Percentiles rank a stretch among this genome's conserved stretches.
These are phyloP conservation scores for Bacterosira constricta DNA, from an alignment of 108 stramenopile species.

Conservation along the genomic window DNA sequence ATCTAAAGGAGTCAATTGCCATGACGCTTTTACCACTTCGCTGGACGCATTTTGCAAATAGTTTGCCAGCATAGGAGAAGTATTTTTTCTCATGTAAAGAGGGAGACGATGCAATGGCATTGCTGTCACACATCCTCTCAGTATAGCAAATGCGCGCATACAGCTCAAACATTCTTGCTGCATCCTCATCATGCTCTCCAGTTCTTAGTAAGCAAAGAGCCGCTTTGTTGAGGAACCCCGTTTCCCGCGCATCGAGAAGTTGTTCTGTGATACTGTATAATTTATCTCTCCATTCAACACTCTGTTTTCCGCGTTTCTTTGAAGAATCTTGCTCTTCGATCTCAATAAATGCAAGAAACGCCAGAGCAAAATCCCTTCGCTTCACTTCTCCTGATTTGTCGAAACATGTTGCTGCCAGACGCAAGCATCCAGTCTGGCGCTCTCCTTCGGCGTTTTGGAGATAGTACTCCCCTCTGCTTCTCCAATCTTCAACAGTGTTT, in stretches of 20 bases:
- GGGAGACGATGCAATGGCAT: neutral
- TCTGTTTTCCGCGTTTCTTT: constrained; percentile 17
- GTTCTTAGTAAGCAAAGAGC: constrained; percentile 43
- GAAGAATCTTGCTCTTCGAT: constrained; percentile 30
- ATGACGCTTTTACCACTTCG: neutral
- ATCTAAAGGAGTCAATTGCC: constrained; percentile 23
- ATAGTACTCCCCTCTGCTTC: constrained; percentile 49
- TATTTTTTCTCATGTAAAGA: constrained; percentile 35
- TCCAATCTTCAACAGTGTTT: constrained; percentile 48
- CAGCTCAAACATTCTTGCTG: constrained; percentile 50
- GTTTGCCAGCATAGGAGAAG: constrained; percentile 29
- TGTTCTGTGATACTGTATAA: constrained; percentile 29
- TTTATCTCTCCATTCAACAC: constrained; percentile 10
- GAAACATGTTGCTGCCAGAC: constrained; percentile 54
- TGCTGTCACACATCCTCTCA: constrained; percentile 1
- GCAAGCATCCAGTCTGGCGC: constrained; percentile 13
- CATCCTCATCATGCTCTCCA: constrained; percentile 23
- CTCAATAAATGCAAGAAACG: constrained; percentile 39
- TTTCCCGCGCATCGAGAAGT: constrained; percentile 40
- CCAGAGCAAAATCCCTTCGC: constrained; percentile 28
- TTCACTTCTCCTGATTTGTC: constrained; percentile 48
- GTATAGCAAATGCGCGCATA: constrained; percentile 30
- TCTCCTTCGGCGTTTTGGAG: constrained; percentile 50
- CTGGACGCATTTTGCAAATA: constrained; percentile 25
- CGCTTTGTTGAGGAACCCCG: constrained; percentile 50